Evolutionary conservation across 306 rosid genomes (phyloP).

Genomic region (Medicago lupulina): DNA sequence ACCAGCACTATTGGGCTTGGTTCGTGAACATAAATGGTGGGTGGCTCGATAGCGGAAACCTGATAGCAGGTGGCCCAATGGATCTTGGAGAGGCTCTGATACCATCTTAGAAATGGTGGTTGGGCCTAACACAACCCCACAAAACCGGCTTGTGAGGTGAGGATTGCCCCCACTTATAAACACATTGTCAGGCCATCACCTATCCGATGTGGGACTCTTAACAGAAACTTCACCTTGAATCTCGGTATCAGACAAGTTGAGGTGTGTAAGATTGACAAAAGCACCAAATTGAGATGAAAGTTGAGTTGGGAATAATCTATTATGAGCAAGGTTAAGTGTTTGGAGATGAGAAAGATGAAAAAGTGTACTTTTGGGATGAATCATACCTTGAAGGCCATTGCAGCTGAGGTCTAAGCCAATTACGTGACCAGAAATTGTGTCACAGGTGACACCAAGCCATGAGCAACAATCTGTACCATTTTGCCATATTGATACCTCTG

Average conservation of each 20-base stretch:
- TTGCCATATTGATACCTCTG: constrained; percentile 21
- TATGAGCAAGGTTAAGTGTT: constrained; percentile 26
- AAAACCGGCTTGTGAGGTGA: no score
- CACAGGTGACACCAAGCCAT: constrained; percentile 33
- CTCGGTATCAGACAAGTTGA: not conserved
- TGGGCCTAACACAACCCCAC: no score
- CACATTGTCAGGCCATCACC: no score
- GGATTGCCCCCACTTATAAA: no score
- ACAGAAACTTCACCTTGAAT: not conserved
- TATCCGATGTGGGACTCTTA: no score
- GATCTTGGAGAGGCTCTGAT: no score
- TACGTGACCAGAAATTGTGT: constrained; percentile 11
- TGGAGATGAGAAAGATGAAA: constrained; percentile 26
- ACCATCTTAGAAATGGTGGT: no score
- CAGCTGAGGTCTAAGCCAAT: constrained; percentile 28
- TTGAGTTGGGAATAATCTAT: constrained; percentile 13
- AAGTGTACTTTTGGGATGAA: constrained; percentile 19
- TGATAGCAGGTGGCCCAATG: no score
- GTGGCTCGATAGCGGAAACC: no score
- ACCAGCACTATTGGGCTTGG: no score
- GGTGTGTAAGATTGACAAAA: not conserved
- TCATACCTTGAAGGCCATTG: not conserved
- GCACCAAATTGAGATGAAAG: constrained; percentile 6
- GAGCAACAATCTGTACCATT: constrained; percentile 33
- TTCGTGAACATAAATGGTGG: no score